These are phyloP conservation scores for Suillus sp. DNA, from an alignment of 768 basidiomycete genomes.

Conservation along the genomic window DNA sequence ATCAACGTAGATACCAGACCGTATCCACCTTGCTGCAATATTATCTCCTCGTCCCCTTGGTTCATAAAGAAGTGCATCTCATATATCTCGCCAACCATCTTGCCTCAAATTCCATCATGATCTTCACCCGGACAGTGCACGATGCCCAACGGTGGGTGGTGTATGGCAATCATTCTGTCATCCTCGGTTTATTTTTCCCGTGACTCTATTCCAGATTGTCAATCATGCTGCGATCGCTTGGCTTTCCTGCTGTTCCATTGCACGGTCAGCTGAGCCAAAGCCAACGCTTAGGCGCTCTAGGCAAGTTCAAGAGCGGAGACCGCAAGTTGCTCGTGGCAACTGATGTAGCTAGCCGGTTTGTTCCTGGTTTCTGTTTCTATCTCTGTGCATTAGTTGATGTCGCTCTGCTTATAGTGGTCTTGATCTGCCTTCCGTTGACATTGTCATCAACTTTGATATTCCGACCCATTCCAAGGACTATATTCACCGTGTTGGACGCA, in stretches of 20 bases:
- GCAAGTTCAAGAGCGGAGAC: constrained; percentile 95
- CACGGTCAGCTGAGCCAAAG: constrained; percentile 96
- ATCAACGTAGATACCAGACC: constrained; percentile 82
- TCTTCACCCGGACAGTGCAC: constrained; percentile 94
- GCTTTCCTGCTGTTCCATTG: constrained; percentile 93
- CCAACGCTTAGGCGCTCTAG: constrained; percentile 87
- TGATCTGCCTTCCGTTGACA: constrained; percentile 93
- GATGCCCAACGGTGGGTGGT: constrained; percentile 76
- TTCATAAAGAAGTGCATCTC: constrained; percentile 90
- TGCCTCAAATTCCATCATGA: constrained; percentile 90
- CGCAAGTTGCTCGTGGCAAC: constrained; percentile 92
- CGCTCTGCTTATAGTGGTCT: constrained; percentile 60
- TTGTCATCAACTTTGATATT: constrained; percentile 97
- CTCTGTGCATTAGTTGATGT: not conserved
- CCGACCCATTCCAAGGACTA: constrained; percentile 99
- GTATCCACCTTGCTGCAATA: constrained; percentile 95
- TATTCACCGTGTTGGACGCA: constrained; percentile 96
- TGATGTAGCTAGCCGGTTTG: constrained; percentile 90
- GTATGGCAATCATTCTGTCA: not conserved
- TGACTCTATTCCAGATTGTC: constrained; percentile 56
- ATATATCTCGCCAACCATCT: constrained; percentile 87
- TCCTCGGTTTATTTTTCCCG: constrained; percentile 3
- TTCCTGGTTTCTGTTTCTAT: constrained; percentile 13
- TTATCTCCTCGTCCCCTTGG: constrained; percentile 90
- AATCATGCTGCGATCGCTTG: constrained; percentile 85